Evolutionary conservation across 2,329 filamentous ascomycete genomes (phyloP).

Genomic region (Botryotinia narcissicola): DNA sequence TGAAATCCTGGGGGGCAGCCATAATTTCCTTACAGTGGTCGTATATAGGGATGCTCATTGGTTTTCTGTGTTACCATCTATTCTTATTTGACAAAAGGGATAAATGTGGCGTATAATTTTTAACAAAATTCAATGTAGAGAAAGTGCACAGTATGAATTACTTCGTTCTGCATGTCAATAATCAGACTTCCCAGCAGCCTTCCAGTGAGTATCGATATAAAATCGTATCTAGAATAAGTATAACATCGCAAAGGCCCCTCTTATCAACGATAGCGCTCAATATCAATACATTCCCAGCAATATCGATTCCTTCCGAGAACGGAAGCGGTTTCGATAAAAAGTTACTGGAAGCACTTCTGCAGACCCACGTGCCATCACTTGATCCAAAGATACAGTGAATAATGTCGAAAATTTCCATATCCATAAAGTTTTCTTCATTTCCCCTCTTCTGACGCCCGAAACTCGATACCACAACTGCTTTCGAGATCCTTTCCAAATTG

Average conservation of each 20-base stretch:
- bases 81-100: neutral
- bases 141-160: neutral
- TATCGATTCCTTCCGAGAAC: neutral
- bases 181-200: too few species aligned
- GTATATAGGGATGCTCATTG: neutral
- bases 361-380: slow-evolving; percentile 3
- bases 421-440: neutral
- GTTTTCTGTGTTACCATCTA: neutral
- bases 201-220: neutral
- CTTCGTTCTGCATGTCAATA: neutral
- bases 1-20: neutral
- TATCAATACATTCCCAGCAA: neutral
- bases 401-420: neutral
- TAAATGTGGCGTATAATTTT: neutral
- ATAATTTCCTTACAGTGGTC: neutral
- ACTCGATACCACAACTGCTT: neutral
- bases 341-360: neutral
- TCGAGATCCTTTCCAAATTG: neutral
- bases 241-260: neutral
- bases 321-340: neutral
- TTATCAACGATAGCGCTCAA: neutral
- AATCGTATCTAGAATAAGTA: neutral
- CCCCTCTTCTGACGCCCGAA: neutral
- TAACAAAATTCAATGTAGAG: accelerated
- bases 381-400: neutral